Evolutionary conservation across 2,329 filamentous ascomycete genomes (phyloP), one percentile per base, ranked within the genome.

Genomic region (Ilyonectria sp.): DNA sequence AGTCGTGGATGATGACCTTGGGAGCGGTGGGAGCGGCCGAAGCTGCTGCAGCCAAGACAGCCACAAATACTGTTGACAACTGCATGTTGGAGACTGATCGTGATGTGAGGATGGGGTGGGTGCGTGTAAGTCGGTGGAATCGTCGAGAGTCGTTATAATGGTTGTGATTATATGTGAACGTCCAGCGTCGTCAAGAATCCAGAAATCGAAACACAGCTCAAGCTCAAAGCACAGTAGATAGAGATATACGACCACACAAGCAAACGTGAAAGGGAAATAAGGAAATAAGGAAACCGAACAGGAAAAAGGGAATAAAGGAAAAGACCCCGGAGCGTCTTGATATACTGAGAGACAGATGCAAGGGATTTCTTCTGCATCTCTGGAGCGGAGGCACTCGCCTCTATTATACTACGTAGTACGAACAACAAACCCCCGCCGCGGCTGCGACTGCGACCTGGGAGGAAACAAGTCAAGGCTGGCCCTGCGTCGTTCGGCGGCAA

Each of bases 21-120:
- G 80, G 77, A 69, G 86, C 75, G 11, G 80, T 75, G 10, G 86
- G 87, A 71, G 84, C 86, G 54, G 82, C 79, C 9, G 83, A 84
- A 35, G 86, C 85, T 60, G 83, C 83, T 47, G 80, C 75, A 72
- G 81, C 81, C 60, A 84, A 79, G 67, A 84, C 81, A 57, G 86
- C 83, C 40, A 83, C 72, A 55, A 88, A 69, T 71, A 87, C 73
- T 70, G 83, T 79, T 69, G 85, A 85, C 72, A 81, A 79, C 74
- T 83, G 84, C 89, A 91, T 91, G 56, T 77, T 82, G 76, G 65
- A 60, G 50, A 57, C 13, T 60, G 50, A 21, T 44, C 26, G 70
- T 55, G 21, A n/a, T 71, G 50, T 69, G 21, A 63, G 37, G 52
- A 40, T 44, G 35, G 26, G 11, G 23, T 56, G 43, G 35, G 54